Conservation (phyloP, 139 green algal genomes). For the Chlamydomonas incerta region DNA sequence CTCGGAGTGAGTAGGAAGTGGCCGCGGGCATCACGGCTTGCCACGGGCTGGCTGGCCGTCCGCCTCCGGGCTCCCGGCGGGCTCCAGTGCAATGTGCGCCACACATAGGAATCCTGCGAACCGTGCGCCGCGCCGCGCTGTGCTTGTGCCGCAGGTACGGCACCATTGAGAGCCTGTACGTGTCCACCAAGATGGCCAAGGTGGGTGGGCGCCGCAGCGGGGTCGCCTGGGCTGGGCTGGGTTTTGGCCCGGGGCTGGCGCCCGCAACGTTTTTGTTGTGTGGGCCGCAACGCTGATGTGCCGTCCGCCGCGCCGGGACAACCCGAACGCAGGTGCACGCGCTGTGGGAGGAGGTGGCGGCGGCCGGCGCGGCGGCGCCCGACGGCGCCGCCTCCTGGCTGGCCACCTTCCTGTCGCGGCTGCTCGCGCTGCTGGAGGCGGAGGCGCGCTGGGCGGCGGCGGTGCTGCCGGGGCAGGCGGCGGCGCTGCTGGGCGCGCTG, state of each 20-base stretch:
- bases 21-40: no score
- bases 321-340: constrained; percentile 52
- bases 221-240: no score
- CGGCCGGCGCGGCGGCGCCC: background rate
- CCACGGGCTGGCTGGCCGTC: no score
- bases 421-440: constrained; percentile 51
- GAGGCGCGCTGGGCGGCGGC: constrained; percentile 74
- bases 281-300: no score
- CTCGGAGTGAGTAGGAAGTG: no score
- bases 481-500: constrained; percentile 66
- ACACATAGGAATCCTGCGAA: no score
- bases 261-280: no score
- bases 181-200: constrained; percentile 54
- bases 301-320: no score
- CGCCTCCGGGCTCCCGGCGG: no score
- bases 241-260: no score
- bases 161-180: constrained; percentile 77
- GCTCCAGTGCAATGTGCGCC: no score
- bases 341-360: constrained; percentile 55
- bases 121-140: background rate
- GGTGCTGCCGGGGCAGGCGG: constrained; percentile 60
- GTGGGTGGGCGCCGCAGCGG: background rate
- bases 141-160: constrained; percentile 8
- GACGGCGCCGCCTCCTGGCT: constrained; percentile 14
- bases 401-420: constrained; percentile 30